Evolutionary conservation across 208 protist species (phyloP), one percentile per base, ranked within the genome.

Genomic region (Crithidia bombi): DNA sequence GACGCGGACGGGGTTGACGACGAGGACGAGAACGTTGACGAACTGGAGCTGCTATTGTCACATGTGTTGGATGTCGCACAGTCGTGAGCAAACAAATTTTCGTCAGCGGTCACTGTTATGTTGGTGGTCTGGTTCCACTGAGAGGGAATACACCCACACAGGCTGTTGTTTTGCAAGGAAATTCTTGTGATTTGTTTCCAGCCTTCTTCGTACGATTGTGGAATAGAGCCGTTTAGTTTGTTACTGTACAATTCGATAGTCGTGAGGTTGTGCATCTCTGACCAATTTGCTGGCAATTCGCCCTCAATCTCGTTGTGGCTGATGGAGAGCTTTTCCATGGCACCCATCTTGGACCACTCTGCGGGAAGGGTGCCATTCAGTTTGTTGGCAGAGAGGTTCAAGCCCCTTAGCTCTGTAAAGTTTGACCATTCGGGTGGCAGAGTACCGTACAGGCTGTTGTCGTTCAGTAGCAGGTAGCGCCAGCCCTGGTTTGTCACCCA

Each of bases 341-440:
- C 33, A 21, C 38, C 23, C 35, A 74, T 49, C 11, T 5, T 21
- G 14, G 61, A 61, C 68, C 68, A 74, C 58, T 59, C 67, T 5
- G 47, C n/a, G 21, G 68, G 68, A 1, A 74, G n/a, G 14, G 68
- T 44, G 10, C 68, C 68, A 2, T 15, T 47, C 26, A 74, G 35
- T 28, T 54, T 49, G 12, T 59, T 47, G 2, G 28, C 38, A 23
- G 58, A 51, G 6, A 65, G 58, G 43, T 65, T 65, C 19, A 65
- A 43, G 0, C 28, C 43, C 23, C 30, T 4, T 32, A 65, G 43
- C 12, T 11, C 2, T 1, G 41, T 65, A 5, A 65, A 65, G 30
- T 19, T 7, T 17, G 58, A 25, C 58, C 58, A 65, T 4, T 11
- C 58, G 23, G 5, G 11, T 21, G 58, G 58, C 30, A 65, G n/a